These are phyloP conservation scores for Kingdonia uniflora DNA, from an alignment of 164 flowering plant genomes.

Conservation along the genomic window DNA sequence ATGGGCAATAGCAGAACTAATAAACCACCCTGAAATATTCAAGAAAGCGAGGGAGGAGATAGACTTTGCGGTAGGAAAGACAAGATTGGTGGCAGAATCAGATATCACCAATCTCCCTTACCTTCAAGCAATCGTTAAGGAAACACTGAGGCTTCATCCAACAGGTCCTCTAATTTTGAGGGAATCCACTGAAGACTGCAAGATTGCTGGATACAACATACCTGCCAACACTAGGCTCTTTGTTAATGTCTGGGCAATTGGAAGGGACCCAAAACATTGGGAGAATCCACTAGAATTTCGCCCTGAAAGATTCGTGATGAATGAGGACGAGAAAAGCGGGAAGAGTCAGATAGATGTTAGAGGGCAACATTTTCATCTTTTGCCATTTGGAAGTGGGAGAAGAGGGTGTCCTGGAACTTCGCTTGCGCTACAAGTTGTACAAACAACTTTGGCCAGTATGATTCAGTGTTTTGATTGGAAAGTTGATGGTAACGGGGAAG, in stretches of 20 bases:
- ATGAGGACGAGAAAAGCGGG: neutral
- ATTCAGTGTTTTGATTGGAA: slow-evolving; percentile 10
- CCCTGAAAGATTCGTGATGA: slow-evolving; percentile 3
- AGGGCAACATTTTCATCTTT: slow-evolving; percentile 5
- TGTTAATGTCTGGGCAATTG: neutral
- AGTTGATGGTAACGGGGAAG: neutral
- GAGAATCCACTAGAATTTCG: slow-evolving; percentile 1
- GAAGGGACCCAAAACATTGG: slow-evolving; percentile 3
- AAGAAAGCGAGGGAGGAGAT: slow-evolving; percentile 8
- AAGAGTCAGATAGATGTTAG: slow-evolving; percentile 1
- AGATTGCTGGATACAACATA: neutral
- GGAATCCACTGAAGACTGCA: slow-evolving; percentile 5
- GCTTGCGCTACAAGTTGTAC: neutral
- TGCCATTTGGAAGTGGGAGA: slow-evolving; percentile 7
- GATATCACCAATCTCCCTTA: slow-evolving; percentile 4
- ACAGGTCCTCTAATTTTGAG: neutral
- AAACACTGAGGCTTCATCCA: slow-evolving; percentile 1
- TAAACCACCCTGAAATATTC: neutral
- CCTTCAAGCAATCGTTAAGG: slow-evolving; percentile 1
- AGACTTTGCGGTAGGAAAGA: slow-evolving; percentile 1
- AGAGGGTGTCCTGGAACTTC: slow-evolving; percentile 7
- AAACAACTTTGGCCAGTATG: neutral
- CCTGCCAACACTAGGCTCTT: neutral
- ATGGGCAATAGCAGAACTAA: slow-evolving; percentile 6
- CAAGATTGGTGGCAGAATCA: slow-evolving; percentile 5